A percentile compares a stretch with the other conserved stretches of the same genome.
Evolutionary conservation across 495 filamentous ascomycete species (phyloP).

Genomic region (Talaromyces thailandensis): DNA sequence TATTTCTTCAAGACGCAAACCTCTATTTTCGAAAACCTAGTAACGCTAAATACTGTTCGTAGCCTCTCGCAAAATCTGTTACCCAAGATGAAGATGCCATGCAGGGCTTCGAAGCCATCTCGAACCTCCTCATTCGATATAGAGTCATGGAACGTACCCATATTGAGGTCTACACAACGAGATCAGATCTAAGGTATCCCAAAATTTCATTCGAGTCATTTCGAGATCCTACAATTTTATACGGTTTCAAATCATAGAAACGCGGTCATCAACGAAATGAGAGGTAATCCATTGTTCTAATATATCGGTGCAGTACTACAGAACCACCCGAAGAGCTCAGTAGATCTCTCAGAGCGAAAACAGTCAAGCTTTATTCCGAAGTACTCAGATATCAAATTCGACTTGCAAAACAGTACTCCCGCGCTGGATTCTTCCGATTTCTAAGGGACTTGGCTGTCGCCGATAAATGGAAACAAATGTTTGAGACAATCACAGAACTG

Average conservation of each 20-base stretch:
- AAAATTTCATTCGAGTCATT: too few relatives aligned
- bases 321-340: neutral
- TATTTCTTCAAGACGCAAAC: too few relatives aligned
- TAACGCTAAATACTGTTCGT: too few relatives aligned
- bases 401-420: conserved; percentile 3
- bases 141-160: neutral
- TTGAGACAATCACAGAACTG: neutral
- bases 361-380: neutral
- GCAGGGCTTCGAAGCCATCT: conserved; percentile 4
- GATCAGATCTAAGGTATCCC: too few relatives aligned
- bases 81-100: conserved; percentile 6
- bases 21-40: too few relatives aligned
- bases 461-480: conserved; percentile 4
- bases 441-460: neutral
- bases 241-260: too few relatives aligned
- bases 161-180: neutral
- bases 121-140: conserved; percentile 5
- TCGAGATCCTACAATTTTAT: too few relatives aligned
- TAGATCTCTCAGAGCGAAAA: neutral
- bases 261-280: too few relatives aligned
- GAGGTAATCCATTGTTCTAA: too few relatives aligned
- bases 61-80: conserved; percentile 4
- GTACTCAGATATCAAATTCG: conserved; percentile 6
- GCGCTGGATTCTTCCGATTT: neutral
- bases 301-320: too few relatives aligned